Evolutionary conservation across 768 basidiomycete genomes (phyloP), one percentile per base, ranked within the genome.

Genomic region (Boletus bicolor): DNA sequence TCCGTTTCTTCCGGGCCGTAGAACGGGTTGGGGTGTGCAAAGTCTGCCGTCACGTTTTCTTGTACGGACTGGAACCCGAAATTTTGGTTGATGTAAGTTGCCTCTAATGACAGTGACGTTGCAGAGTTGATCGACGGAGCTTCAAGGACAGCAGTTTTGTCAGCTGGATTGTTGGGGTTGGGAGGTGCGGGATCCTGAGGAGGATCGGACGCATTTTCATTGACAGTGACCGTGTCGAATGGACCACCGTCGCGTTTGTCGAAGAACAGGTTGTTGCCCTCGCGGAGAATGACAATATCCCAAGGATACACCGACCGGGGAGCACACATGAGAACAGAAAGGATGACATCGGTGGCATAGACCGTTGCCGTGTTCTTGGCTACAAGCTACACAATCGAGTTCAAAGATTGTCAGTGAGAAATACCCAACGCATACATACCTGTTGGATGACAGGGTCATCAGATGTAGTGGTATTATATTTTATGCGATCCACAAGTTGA

Each of bases 51-150:
- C 30, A 81, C 76, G 32, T 72, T 81, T 71, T 96, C 93, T 52
- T 83, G 79, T 43, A 95, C 96, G 43, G 91, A 87, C 73, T 99
- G 97, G 82, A 96, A 97, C 26, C 89, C 87, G 66, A 98, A 99
- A 74, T 98, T 98, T 69, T 96, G 93, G 77, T 98, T 98, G 78
- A 99, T 93, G 75, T 95, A 98, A 28, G 95, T 98, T 6, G 97
- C 97, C 73, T 99, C 97, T 35, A 98, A 81, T 0, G 96, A 95
- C 28, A 99, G 79, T 1, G 92, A 93, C 5, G 91, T 91, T 1
- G 94, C 91, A 6, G 92, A 85, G 75, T 99, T 99, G 73, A 98
- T 93, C 5, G 89, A 83, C 7, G 91, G 87, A 1, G 80, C 76
- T 62, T 95, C 94, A 24, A 82, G 83, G 6, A 73, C 73, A 1